Base-by-base conservation (phyloP, 78 protist species). In the Dictyostelium firmibasis region DNA sequence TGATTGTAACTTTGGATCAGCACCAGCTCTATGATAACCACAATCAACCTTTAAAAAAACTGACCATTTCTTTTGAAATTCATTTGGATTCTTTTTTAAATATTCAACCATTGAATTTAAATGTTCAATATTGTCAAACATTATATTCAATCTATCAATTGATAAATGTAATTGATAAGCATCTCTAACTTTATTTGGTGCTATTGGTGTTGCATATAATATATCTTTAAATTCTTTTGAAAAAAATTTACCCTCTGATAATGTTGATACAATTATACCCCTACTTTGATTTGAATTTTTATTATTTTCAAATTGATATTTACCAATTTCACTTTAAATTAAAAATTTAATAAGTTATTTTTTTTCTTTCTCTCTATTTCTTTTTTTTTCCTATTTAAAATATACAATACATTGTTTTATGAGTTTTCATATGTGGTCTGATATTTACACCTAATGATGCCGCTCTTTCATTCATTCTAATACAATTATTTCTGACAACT, bases 1-100 rank as follows among this genome's bases (percentile, higher is more conserved):
- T n/a, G 29, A 23, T 81, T 69, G 88, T 47, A 31, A 81, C 7
- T 14, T 11, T 13, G 94, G 94, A 81, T 81, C 75, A 4, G 87
- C 86, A 89, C 94, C 94, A 10, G 94, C 94, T 76, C 94, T 81
- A 81, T 89, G 94, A 69, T 89, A 89, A 23, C 94, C 94, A 81
- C 94, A 89, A 47, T 89, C 94, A 35, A 89, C 69, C 82, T 89
- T 89, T 27, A 79, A 57, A 69, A 89, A 89, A 2, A 89, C 94
- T 36, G 94, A 89, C 94, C 94, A 89, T 35, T 47, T 67, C 33
- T 89, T 89, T 57, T 18, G 33, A 2, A 81, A 14, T 18, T 41
- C 35, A 27, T 27, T 27, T 23, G n/a, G 36, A 11, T 75, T 78
- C 14, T 31, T 41, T 2, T 25, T 70, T 23, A 44, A 23, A 38